Evolutionary conservation across 352 stramenopile genomes (phyloP).

Genomic region (Globisporangium viniferum): DNA sequence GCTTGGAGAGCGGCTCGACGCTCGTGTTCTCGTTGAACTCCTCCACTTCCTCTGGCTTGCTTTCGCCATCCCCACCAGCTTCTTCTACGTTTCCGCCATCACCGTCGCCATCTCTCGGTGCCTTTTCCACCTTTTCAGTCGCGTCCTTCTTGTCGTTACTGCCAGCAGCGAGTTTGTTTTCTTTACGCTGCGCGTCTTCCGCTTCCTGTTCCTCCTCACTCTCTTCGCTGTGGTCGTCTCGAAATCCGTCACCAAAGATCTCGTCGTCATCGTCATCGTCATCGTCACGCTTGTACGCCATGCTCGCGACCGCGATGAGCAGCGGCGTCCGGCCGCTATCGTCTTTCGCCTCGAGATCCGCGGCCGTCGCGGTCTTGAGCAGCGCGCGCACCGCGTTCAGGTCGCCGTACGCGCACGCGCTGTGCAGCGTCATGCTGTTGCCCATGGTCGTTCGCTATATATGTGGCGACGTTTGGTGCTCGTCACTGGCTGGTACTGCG

Average conservation of each 20-base stretch:
- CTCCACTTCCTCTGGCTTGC: conserved; percentile 38
- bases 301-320: conserved; percentile 61
- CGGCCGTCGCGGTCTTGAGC: conserved; percentile 53
- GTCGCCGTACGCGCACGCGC: conserved; percentile 74
- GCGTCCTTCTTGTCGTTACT: not conserved
- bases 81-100: conserved; percentile 8
- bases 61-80: conserved; percentile 2
- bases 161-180: not conserved
- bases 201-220: conserved; percentile 17
- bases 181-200: not conserved
- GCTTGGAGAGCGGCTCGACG: conserved; percentile 58
- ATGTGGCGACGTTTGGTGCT: not conserved
- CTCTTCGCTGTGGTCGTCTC: conserved; percentile 30
- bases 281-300: conserved; percentile 44
- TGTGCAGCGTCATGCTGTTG: conserved; percentile 80
- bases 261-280: conserved; percentile 38
- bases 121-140: not conserved
- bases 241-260: conserved; percentile 26
- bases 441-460: conserved; percentile 41
- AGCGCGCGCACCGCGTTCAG: conserved; percentile 51
- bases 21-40: conserved; percentile 49
- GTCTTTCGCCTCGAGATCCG: conserved; percentile 70
- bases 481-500: not conserved
- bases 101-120: conserved; percentile 9
- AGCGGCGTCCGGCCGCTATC: conserved; percentile 75